These are phyloP conservation scores for Eucommia ulmoides DNA, from an alignment of 257 asterid genomes.

Conservation along the genomic window DNA sequence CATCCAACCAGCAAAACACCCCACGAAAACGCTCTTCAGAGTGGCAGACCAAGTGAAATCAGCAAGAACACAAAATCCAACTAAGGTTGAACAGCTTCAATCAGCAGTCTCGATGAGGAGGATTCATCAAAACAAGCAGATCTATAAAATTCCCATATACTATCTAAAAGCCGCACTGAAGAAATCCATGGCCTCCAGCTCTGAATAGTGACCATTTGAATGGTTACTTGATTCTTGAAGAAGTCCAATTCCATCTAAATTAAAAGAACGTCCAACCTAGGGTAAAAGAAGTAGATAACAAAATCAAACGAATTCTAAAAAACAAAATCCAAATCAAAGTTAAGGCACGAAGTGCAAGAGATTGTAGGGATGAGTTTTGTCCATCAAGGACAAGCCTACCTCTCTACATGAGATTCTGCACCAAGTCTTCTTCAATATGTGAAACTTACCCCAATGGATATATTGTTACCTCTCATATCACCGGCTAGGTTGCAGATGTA, in stretches of 20 bases:
- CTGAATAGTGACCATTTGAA: slow-evolving; percentile 32
- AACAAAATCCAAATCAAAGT: slow-evolving; percentile 20
- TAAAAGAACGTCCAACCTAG: slow-evolving; percentile 50
- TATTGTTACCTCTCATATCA: background rate
- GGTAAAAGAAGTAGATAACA: slow-evolving; percentile 37
- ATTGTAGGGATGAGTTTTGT: slow-evolving; percentile 33
- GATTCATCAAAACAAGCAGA: slow-evolving; percentile 42
- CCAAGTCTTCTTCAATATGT: slow-evolving; percentile 23
- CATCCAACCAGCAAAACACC: slow-evolving; percentile 55
- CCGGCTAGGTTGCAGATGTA: background rate
- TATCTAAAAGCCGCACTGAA: slow-evolving; percentile 34
- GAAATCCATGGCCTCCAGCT: slow-evolving; percentile 53
- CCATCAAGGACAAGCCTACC: slow-evolving; percentile 53
- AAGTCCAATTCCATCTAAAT: slow-evolving; percentile 46
- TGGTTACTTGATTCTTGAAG: slow-evolving; percentile 22
- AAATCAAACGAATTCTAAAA: slow-evolving; percentile 28
- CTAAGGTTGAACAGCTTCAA: slow-evolving; percentile 56
- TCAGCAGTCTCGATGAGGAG: slow-evolving; percentile 41
- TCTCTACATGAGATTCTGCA: slow-evolving; percentile 33
- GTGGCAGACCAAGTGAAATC: slow-evolving; percentile 53
- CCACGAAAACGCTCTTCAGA: slow-evolving; percentile 43
- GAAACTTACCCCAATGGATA: slow-evolving; percentile 10
- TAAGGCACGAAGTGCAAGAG: slow-evolving; percentile 18
- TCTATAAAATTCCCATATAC: slow-evolving; percentile 36
- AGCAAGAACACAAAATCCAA: slow-evolving; percentile 64